Base-by-base conservation (phyloP, 2,329 filamentous ascomycete species). In the Metarhizium sp. region DNA sequence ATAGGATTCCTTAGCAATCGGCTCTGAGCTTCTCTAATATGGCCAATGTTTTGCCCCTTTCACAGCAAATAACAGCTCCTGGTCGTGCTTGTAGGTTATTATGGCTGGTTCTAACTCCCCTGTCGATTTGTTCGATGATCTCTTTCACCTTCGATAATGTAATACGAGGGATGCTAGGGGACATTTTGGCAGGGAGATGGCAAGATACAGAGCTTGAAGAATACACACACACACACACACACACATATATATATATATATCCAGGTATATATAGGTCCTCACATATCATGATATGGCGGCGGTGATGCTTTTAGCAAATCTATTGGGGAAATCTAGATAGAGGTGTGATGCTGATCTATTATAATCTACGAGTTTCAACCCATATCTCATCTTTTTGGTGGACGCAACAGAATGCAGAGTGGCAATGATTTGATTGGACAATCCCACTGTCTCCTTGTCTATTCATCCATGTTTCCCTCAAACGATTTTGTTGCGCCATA, bases 401-500 rank as follows among this genome's bases (percentile, higher is more conserved):
- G 6, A 48, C 32, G 10, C 32, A 18, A 6, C 7, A 3, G 14
- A 14, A 30, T 29, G 13, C 11, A 48, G 4, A 30, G 6, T 30
- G 45, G 18, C 45, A 30, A 30, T 30, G 25, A 13, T 29, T 29
- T 14, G 20, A 48, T 48, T 48, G 7, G 20, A 48, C 20, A 30
- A 18, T 6, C 25, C 20, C 45, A 11, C 13, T 11, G 7, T 34
- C 32, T 11, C 45, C 45, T 6, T 2, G 45, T 30, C 47, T 56
- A 61, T 54, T 55, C 49, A 53, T 61, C 57, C 56, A 61, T 61
- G 59, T 14, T 14, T 48, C 45, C 54, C 60, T 58, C 59, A 58
- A 55, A 54, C 51, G 53, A 45, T 32, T 58, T 60, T 61, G 55
- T 56, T 45, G 54, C 53, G 10, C 45, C 6, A 13, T 30, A 14